A percentile compares a stretch with the other conserved stretches of the same genome.
Evolutionary conservation across 2,329 filamentous ascomycete genomes (phyloP).

Genomic region (Seiridium cupressi): DNA sequence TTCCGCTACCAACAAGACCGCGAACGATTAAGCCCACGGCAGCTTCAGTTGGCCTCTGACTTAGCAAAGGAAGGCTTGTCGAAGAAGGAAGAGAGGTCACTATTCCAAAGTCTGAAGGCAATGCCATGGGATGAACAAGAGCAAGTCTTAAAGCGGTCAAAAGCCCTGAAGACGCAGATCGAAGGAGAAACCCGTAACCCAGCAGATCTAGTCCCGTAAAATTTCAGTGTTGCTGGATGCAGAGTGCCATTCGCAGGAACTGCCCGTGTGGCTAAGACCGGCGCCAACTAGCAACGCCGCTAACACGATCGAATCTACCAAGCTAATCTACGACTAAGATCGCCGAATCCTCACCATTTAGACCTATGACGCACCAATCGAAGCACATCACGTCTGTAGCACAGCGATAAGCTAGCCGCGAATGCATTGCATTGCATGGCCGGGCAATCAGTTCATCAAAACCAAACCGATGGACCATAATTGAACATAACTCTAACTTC

Average conservation of each 20-base stretch:
- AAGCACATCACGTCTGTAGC: background rate
- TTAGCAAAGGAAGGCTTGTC: background rate
- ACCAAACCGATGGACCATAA: no score
- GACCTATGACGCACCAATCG: background rate
- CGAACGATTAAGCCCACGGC: background rate
- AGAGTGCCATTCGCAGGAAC: background rate
- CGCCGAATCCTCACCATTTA: background rate
- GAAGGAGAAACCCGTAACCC: background rate
- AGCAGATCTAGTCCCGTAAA: no score
- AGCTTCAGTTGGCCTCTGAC: background rate
- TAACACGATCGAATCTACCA: background rate
- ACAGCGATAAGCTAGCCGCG: no score
- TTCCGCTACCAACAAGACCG: background rate
- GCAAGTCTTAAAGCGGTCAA: background rate
- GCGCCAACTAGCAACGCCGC: background rate
- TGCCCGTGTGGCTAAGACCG: background rate
- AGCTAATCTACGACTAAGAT: background rate
- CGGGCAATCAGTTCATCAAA: no score
- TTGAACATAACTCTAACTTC: no score
- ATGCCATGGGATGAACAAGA: conserved; percentile 1
- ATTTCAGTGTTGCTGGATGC: no score
- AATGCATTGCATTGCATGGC: no score
- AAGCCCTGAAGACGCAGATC: background rate
- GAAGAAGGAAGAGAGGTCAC: background rate
- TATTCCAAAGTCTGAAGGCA: conserved; percentile 1